Conservation (phyloP, 257 asterid genomes). For the Ballota nigra region DNA sequence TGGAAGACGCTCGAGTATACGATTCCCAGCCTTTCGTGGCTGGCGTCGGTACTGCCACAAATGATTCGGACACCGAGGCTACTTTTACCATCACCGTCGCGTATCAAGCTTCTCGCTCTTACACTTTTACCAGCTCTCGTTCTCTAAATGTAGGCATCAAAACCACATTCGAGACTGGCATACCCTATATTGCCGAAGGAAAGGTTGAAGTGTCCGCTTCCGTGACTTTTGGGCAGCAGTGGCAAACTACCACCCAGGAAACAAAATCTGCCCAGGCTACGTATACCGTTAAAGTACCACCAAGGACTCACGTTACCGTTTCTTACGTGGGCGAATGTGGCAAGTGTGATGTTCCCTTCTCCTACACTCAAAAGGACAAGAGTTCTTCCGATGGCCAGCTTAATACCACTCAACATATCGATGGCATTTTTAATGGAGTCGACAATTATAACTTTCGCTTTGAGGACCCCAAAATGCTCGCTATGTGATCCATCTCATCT, state of each 20-base stretch:
- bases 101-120: neutral
- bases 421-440: conserved; percentile 3
- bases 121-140: neutral
- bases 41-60: neutral
- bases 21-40: neutral
- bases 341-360: conserved; percentile 10
- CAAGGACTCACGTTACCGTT: neutral
- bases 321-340: neutral
- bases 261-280: neutral
- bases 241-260: neutral
- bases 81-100: neutral
- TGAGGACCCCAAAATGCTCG: neutral
- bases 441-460: neutral
- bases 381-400: neutral
- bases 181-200: neutral
- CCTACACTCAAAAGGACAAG: neutral
- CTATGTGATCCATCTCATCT: too few relatives aligned
- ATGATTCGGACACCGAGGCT: neutral
- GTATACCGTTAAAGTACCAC: neutral
- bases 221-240: neutral
- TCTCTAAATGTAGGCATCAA: neutral
- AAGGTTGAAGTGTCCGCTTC: neutral
- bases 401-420: neutral
- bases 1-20: neutral
- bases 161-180: neutral